Percentiles rank a stretch among this genome's conserved stretches.
Conservation (phyloP, 345 rosid genomes). For the Euclidium syriacum region DNA sequence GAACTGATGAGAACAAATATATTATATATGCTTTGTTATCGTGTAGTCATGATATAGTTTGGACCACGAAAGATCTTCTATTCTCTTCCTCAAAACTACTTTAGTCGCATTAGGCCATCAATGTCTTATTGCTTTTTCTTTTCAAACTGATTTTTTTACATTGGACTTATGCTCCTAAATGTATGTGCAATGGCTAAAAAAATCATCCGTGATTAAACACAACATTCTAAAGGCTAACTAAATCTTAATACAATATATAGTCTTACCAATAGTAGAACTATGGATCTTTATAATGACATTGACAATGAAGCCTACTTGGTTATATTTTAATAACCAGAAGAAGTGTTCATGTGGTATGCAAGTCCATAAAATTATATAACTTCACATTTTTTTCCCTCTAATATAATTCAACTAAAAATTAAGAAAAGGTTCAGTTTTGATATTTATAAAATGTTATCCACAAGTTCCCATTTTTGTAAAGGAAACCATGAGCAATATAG, state of each 20-base stretch:
- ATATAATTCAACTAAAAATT: too few species aligned
- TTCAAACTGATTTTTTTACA: too few species aligned
- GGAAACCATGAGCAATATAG: background rate
- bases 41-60: background rate
- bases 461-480: background rate
- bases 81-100: background rate
- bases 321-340: too few species aligned
- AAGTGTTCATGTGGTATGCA: too few species aligned
- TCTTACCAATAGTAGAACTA: too few species aligned
- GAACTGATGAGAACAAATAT: background rate
- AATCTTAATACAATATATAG: background rate
- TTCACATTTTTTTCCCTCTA: too few species aligned
- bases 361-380: too few species aligned
- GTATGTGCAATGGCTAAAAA: background rate
- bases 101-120: background rate
- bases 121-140: too few species aligned
- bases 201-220: background rate
- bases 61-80: constrained; percentile 12
- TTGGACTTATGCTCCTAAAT: too few species aligned
- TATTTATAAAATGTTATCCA: background rate
- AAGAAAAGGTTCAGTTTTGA: too few species aligned
- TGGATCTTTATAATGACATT: too few species aligned
- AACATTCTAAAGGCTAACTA: background rate
- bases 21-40: constrained; percentile 14
- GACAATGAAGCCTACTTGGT: too few species aligned